Percentiles rank a stretch among this genome's conserved stretches.
Evolutionary conservation across 2,329 filamentous ascomycete genomes (phyloP).

Genomic region (Purpureocillium takamizusanense): DNA sequence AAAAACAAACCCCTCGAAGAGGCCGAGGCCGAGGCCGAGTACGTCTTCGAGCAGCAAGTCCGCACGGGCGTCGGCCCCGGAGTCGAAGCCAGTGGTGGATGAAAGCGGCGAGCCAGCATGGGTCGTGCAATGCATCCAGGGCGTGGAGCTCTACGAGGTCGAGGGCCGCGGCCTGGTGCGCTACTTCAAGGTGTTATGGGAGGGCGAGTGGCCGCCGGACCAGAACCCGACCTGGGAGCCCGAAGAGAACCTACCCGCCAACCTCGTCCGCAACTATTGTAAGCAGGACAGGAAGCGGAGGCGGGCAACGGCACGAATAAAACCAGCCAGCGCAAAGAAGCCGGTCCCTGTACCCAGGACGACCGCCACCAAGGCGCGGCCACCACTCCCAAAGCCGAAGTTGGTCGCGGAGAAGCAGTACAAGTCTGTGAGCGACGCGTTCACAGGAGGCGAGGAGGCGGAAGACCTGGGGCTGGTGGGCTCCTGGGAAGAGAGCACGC

Average conservation of each 20-base stretch:
- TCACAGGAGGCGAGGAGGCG: conserved; percentile 12
- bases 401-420: conserved; percentile 6
- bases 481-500: too few relatives aligned
- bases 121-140: conserved; percentile 36
- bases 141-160: conserved; percentile 26
- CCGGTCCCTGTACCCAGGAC: too few relatives aligned
- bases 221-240: conserved; percentile 53
- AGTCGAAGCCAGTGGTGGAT: neutral
- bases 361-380: neutral
- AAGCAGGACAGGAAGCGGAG: conserved; percentile 18
- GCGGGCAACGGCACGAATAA: neutral
- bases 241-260: conserved; percentile 35
- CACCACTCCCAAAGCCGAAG: neutral
- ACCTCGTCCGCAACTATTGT: conserved; percentile 31
- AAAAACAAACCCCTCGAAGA: too few relatives aligned
- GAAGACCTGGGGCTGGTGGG: neutral
- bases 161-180: conserved; percentile 25
- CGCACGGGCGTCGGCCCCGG: neutral
- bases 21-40: neutral
- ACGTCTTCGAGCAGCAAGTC: conserved; percentile 1
- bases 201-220: conserved; percentile 44
- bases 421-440: conserved; percentile 20
- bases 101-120: conserved; percentile 21
- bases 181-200: conserved; percentile 46
- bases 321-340: too few relatives aligned